These are phyloP conservation scores for Dentipellis sp. DNA, from an alignment of 768 basidiomycete species.

Conservation along the genomic window DNA sequence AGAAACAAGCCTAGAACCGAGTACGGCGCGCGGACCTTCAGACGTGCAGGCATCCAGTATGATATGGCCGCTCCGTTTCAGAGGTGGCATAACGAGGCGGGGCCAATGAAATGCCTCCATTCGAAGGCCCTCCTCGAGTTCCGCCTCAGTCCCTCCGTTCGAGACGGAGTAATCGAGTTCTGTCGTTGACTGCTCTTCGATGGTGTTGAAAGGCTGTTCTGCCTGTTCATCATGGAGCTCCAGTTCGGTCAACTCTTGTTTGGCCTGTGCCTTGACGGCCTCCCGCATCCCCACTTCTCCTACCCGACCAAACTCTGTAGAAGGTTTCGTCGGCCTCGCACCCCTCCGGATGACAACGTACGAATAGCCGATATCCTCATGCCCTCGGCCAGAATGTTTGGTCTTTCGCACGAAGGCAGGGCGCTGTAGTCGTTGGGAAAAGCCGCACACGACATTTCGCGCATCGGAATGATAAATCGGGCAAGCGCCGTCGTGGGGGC, in stretches of 20 bases:
- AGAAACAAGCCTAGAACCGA: background rate
- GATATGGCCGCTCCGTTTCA: slow-evolving; percentile 88
- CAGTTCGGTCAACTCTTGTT: slow-evolving; percentile 12
- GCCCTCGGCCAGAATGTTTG: slow-evolving; percentile 77
- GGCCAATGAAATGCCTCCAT: slow-evolving; percentile 84
- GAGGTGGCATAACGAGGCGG: slow-evolving; percentile 82
- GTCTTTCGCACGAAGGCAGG: slow-evolving; percentile 80
- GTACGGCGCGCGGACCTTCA: slow-evolving; percentile 44
- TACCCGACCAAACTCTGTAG: slow-evolving; percentile 36
- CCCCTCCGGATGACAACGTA: slow-evolving; percentile 88
- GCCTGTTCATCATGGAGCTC: slow-evolving; percentile 14
- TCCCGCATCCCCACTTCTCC: slow-evolving; percentile 44
- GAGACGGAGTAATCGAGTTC: too few species aligned
- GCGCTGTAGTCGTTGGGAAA: slow-evolving; percentile 80
- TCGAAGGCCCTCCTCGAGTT: slow-evolving; percentile 46
- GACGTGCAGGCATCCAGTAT: slow-evolving; percentile 82
- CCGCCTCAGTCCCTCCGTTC: slow-evolving; percentile 3
- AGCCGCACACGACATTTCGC: slow-evolving; percentile 59
- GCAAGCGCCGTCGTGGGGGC: slow-evolving; percentile 84
- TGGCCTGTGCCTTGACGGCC: slow-evolving; percentile 24
- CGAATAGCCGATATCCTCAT: slow-evolving; percentile 83
- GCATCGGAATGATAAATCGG: slow-evolving; percentile 59
- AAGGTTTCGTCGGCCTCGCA: slow-evolving; percentile 38
- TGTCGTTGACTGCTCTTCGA: background rate
- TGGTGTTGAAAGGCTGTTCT: background rate